A percentile compares a stretch with the other conserved stretches of the same genome.
These are phyloP conservation scores for Citrus trifoliata DNA, from an alignment of 345 rosid species.

Conservation along the genomic window DNA sequence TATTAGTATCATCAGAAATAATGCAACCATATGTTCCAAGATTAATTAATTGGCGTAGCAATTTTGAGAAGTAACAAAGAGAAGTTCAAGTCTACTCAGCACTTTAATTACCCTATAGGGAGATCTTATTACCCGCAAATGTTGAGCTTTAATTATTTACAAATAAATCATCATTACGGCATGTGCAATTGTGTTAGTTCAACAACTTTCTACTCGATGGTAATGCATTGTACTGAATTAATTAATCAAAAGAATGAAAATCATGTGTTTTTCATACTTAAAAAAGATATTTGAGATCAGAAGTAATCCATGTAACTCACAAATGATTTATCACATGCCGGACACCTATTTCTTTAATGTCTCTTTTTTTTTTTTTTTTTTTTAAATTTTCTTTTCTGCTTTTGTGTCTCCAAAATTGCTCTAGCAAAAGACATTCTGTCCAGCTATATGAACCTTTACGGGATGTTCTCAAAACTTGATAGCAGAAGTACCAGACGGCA, in stretches of 20 bases:
- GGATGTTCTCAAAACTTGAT: slow-evolving; percentile 20
- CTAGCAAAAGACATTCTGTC: slow-evolving; percentile 21
- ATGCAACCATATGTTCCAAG: neutral
- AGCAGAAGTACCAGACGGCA: neutral
- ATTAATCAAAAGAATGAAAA: slow-evolving; percentile 1
- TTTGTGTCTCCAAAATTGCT: neutral
- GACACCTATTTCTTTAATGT: neutral
- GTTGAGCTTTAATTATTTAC: neutral
- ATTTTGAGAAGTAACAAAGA: neutral
- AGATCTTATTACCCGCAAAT: neutral
- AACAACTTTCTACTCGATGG: slow-evolving; percentile 10
- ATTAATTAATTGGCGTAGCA: neutral
- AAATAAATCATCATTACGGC: slow-evolving; percentile 16
- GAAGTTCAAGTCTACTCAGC: neutral
- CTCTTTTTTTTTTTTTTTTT: neutral
- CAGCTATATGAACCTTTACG: slow-evolving; percentile 16
- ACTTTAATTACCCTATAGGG: neutral
- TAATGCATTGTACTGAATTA: neutral
- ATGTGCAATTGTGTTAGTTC: slow-evolving; percentile 15
- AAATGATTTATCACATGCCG: slow-evolving; percentile 25
- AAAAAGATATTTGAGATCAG: neutral
- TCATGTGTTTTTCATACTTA: neutral
- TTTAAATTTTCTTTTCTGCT: neutral
- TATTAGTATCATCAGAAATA: no score
- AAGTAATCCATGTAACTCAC: slow-evolving; percentile 1